phyloP scores from a whole-genome alignment of 73 alveolate species.

The Uronychia setigera region DNA sequence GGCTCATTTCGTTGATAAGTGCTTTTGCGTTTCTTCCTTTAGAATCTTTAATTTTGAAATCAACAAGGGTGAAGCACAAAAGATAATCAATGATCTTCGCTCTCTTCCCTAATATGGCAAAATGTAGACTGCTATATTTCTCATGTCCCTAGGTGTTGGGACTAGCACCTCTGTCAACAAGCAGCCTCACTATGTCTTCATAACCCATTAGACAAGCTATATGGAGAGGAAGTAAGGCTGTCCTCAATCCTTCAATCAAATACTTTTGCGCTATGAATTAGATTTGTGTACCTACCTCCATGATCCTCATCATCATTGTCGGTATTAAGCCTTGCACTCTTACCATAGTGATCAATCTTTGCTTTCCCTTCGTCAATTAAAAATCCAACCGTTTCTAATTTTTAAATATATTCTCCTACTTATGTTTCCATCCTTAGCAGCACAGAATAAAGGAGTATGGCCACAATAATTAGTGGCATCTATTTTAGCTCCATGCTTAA shows the following conservation, averaged over 20 bases:
- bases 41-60: background rate
- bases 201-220: slow-evolving; percentile 52
- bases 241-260: slow-evolving; percentile 48
- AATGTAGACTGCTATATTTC: background rate
- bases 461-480: slow-evolving; percentile 52
- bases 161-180: slow-evolving; percentile 9
- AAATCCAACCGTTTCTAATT: slow-evolving; percentile 9
- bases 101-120: background rate
- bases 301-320: slow-evolving; percentile 39
- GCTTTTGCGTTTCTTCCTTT: slow-evolving; percentile 2
- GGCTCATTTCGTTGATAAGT: background rate
- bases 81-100: slow-evolving; percentile 19
- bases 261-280: too few species aligned
- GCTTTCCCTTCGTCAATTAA: slow-evolving; percentile 40
- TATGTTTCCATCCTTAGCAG: slow-evolving; percentile 57
- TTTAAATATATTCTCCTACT: background rate
- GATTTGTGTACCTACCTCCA: too few species aligned
- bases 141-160: background rate
- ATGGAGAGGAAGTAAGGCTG: slow-evolving; percentile 53
- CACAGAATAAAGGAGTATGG: slow-evolving; percentile 63
- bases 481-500: slow-evolving; percentile 27
- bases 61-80: slow-evolving; percentile 7
- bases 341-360: slow-evolving; percentile 22
- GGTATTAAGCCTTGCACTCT: slow-evolving; percentile 7
- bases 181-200: slow-evolving; percentile 34